Conservation (phyloP, 148 eudicot genomes). For the Pharnaceum exiguum region DNA sequence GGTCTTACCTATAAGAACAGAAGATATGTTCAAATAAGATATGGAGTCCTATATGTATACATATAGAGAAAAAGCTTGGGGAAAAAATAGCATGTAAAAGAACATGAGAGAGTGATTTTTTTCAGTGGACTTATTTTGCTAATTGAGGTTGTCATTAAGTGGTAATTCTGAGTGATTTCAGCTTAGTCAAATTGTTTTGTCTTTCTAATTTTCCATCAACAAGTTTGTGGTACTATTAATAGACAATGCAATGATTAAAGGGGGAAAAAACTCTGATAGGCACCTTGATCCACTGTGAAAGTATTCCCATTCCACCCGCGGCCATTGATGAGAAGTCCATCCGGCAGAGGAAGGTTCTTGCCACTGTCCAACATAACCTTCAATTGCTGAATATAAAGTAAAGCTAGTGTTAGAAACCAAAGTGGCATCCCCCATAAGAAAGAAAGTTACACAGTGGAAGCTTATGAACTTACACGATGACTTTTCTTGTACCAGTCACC, state of each 20-base stretch:
- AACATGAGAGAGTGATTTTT: too few species aligned
- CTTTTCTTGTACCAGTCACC: conserved; percentile 92
- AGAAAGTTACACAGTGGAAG: neutral
- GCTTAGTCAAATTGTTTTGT: too few species aligned
- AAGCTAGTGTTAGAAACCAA: neutral
- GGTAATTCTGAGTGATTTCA: too few species aligned
- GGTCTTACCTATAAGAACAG: conserved; percentile 53
- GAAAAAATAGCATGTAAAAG: too few species aligned
- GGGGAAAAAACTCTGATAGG: neutral
- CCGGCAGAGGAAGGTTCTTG: conserved; percentile 65
- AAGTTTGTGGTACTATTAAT: too few species aligned
- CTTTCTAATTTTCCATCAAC: too few species aligned
- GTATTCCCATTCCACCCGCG: conserved; percentile 94
- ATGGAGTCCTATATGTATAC: too few species aligned
- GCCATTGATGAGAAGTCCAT: conserved; percentile 92
- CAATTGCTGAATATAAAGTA: conserved; percentile 40
- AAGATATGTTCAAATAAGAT: neutral
- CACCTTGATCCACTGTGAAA: conserved; percentile 76
- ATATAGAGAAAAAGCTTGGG: too few species aligned
- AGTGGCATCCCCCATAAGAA: neutral
- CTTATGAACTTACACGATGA: conserved; percentile 44
- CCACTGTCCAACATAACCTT: conserved; percentile 50
- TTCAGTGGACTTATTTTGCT: too few species aligned
- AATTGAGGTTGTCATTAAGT: too few species aligned
- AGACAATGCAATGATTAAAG: too few species aligned